Base-by-base conservation (phyloP, 371 early-diverging fungal species). In the Ordospora colligata region DNA sequence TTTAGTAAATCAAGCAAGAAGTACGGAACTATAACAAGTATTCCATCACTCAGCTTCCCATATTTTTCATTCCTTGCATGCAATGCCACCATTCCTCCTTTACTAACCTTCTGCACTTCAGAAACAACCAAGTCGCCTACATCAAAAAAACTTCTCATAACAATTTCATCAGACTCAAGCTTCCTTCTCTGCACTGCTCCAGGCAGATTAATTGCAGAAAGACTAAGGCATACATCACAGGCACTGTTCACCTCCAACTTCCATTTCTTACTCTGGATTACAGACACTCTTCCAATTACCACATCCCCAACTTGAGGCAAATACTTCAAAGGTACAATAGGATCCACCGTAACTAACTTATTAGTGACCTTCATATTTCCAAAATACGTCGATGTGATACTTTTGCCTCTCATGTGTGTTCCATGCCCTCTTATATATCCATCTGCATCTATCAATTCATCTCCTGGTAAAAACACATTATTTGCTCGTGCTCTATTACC, bases 241-340 rank as follows among this genome's bases (percentile, higher is more conserved):
- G 89, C 88, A 27, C 91, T 88, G 81, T 91, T 91, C 43, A 93
- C 89, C 82, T 96, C 95, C 0, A 96, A 91, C 78, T 90, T 91
- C 99, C 99, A 98, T 79, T 95, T 90, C 86, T 90, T 95, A 65
- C 67, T 77, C n/a, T 79, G 85, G 62, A 92, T 91, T 77, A 92
- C 93, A 23, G 90, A 90, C 42, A 98, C 90, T 49, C 97, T 87
- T 0, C 97, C 97, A 3, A 98, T 93, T 0, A 98, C 91, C 53
- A 96, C 92, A 87, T 98, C 97, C 58, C 99, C 97, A 74, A 96
- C 91, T 78, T 95, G 93, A 50, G 93, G 93, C 10, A 87, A 87
- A 80, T 91, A 91, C 83, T 89, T 88, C 27, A 50, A 22, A 32
- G 64, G 85, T 51, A 90, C 88, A 49, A 93, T 83, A n/a, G 96